Conservation (phyloP, 1,139 yeast genomes). For the Debaryomyces subglobosus region DNA sequence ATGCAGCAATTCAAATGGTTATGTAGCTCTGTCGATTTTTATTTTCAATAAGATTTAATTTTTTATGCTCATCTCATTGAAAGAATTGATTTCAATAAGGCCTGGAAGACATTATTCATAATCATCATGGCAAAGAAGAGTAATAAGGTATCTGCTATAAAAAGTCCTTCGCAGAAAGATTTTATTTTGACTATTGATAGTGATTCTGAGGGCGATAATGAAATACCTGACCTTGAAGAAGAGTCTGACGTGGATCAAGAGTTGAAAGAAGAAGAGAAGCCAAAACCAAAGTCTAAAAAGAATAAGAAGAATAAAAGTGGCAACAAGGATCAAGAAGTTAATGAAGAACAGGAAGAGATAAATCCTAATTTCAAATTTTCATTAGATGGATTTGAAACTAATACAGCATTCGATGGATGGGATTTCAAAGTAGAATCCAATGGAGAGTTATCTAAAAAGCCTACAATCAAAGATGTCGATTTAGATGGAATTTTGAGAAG, state of each 20-base stretch:
- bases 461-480: constrained; percentile 69
- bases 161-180: constrained; percentile 21
- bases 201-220: constrained; percentile 61
- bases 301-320: constrained; percentile 26
- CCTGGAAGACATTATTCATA: neutral
- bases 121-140: constrained; percentile 10
- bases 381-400: constrained; percentile 58
- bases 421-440: constrained; percentile 63
- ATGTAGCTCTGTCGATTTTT: constrained; percentile 7
- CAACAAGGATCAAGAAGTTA: constrained; percentile 23
- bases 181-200: constrained; percentile 50
- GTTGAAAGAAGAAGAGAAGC: constrained; percentile 27
- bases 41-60: constrained; percentile 4
- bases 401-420: constrained; percentile 73
- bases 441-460: constrained; percentile 20
- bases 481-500: constrained; percentile 82
- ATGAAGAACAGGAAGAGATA: constrained; percentile 52
- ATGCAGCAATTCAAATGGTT: constrained; percentile 2
- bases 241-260: constrained; percentile 18
- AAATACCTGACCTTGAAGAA: constrained; percentile 28
- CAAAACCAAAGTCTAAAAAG: constrained; percentile 26
- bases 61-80: constrained; percentile 14
- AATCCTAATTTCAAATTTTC: constrained; percentile 74
- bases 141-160: neutral
- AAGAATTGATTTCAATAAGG: neutral